Percentiles rank a stretch among this genome's conserved stretches.
These are phyloP conservation scores for Fusarium sp. DNA, from an alignment of 2,329 filamentous ascomycete genomes.

Conservation along the genomic window DNA sequence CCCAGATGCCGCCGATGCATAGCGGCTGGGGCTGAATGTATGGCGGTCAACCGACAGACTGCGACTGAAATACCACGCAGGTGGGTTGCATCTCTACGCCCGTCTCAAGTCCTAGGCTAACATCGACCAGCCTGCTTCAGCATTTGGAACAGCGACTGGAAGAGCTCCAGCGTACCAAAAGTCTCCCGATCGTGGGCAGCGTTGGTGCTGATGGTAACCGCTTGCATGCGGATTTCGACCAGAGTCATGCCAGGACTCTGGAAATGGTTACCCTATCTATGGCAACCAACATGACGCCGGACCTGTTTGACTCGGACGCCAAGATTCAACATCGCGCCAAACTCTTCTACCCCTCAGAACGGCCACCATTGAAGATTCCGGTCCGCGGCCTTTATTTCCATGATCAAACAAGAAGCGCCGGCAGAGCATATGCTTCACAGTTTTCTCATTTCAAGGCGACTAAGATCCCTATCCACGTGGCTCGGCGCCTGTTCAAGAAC, in stretches of 20 bases:
- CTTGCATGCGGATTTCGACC: background rate
- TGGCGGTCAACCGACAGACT: background rate
- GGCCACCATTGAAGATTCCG: background rate
- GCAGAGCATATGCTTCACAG: background rate
- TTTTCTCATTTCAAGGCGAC: background rate
- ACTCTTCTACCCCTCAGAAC: background rate
- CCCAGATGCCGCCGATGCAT: background rate
- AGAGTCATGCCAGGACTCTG: background rate
- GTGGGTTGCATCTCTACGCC: background rate
- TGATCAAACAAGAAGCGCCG: background rate
- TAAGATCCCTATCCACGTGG: background rate
- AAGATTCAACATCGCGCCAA: background rate
- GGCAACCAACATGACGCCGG: background rate
- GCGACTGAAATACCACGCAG: background rate
- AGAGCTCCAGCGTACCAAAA: background rate
- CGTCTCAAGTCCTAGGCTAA: background rate
- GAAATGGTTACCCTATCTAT: background rate
- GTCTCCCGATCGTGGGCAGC: background rate
- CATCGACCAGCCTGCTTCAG: background rate
- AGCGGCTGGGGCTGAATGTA: background rate
- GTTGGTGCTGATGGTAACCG: background rate
- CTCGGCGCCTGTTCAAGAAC: background rate
- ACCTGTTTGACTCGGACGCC: background rate
- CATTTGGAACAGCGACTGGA: background rate
- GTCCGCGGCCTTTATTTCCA: background rate